Evolutionary conservation across 2,329 filamentous ascomycete genomes (phyloP).

Genomic region (Alternaria ventricosa): DNA sequence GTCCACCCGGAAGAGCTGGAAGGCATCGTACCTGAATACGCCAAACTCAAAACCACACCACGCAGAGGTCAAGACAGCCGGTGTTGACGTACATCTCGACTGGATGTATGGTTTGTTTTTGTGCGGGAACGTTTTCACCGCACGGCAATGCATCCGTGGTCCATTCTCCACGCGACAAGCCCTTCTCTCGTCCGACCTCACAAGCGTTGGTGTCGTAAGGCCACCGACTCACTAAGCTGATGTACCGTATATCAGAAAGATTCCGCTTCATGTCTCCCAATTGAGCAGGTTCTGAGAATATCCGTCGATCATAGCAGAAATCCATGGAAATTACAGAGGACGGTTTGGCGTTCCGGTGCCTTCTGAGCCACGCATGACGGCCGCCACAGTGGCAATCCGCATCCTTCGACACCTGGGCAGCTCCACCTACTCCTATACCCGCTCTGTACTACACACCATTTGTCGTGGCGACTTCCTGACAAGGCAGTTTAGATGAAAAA

Average conservation of each 20-base stretch:
- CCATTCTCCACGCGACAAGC: neutral
- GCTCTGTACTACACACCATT: conserved; percentile 4
- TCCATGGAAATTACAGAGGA: conserved; percentile 7
- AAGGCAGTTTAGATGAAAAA: conserved; percentile 13
- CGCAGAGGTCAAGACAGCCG: neutral
- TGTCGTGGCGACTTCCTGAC: conserved; percentile 14
- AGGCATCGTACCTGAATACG: neutral
- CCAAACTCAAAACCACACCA: neutral
- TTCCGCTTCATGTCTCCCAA: neutral
- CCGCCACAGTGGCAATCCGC: conserved; percentile 8
- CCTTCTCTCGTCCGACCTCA: neutral
- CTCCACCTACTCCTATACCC: neutral
- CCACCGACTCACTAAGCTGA: neutral
- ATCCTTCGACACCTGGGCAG: conserved; percentile 2
- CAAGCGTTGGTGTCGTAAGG: neutral
- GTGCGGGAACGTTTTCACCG: neutral
- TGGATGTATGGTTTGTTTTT: neutral
- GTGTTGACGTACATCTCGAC: neutral
- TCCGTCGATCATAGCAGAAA: conserved; percentile 16
- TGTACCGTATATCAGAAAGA: neutral
- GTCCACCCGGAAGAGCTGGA: neutral
- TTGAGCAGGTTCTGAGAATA: conserved; percentile 10
- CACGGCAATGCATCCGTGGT: neutral
- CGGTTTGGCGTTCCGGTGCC: conserved; percentile 10
- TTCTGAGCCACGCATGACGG: conserved; percentile 5